Evolutionary conservation across 2,329 filamentous ascomycete species (phyloP), one percentile per base, ranked within the genome.

Genomic region (Penicillium expansum): DNA sequence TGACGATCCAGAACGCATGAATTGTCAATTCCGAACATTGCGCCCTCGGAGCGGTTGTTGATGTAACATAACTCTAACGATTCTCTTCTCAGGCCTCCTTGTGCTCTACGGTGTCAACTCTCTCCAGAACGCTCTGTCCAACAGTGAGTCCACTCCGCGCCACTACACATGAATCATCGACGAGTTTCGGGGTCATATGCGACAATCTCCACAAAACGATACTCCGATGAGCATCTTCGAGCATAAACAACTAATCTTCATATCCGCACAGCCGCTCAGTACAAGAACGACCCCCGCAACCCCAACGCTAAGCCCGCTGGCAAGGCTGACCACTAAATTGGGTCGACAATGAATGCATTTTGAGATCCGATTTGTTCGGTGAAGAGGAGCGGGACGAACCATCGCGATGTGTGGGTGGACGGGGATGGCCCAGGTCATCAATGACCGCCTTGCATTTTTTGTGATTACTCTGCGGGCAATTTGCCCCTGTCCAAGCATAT

Each of bases 201-300:
- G 32, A 42, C 7, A 27, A 41, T n/a, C 33, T 24, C 29, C 30
- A 9, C 39, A 27, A 33, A 18, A 30, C 29, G 5, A 50, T 29
- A 20, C 39, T 54, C 37, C 60, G 56, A 57, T 35, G 55, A 53
- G 29, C 45, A 43, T 52, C 42, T 52, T 3, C 37, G 22, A 16
- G 35, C 24, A 60, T 47, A 27, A 45, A 60, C 16, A 39, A 56
- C 68, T 71, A 64, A 72, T 61, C 43, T 49, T 57, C 51, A 7
- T 44, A 44, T 53, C 43, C 44, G 39, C 55, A 27, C 49, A 97
- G 93, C 86, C 82, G 90, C 90, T 70, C 91, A 97, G 82, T 97
- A 85, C 86, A 95, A 92, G 87, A 95, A 96, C 83, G 93, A 97
- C 80, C 91, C 92, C 67, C 87, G 92, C 78, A 97, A 97, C 69